A percentile compares a stretch with the other conserved stretches of the same genome.
These are phyloP conservation scores for Rubus parviflorus DNA, from an alignment of 306 rosid genomes.

Conservation along the genomic window DNA sequence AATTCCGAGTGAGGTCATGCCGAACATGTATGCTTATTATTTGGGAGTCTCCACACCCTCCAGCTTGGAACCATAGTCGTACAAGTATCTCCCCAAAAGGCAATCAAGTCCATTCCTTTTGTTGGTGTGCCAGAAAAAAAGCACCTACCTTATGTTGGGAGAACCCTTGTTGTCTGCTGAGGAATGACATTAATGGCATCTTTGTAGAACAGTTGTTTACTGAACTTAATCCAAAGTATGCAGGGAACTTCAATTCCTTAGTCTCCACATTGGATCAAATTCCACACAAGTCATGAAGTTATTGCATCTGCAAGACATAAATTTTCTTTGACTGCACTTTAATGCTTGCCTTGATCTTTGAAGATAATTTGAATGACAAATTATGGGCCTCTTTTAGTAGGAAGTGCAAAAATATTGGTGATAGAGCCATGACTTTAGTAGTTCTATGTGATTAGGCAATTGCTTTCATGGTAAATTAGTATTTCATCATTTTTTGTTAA, in stretches of 20 bases:
- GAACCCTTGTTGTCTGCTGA: neutral
- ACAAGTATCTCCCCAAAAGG: too few species aligned
- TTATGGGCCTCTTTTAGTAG: neutral
- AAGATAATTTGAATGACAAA: neutral
- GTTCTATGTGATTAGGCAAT: neutral
- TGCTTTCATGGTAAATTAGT: neutral
- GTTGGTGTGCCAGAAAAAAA: too few species aligned
- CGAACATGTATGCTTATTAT: too few species aligned
- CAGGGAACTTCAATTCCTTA: neutral
- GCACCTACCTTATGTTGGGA: neutral
- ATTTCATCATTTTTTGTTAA: neutral
- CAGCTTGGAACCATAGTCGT: too few species aligned
- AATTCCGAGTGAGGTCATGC: too few species aligned
- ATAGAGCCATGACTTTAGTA: neutral
- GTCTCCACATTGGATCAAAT: neutral
- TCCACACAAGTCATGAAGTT: neutral
- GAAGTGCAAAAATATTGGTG: neutral
- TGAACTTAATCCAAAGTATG: neutral
- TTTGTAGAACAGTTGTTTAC: neutral
- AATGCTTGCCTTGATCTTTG: neutral
- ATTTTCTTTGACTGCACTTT: neutral
- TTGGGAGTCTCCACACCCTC: too few species aligned
- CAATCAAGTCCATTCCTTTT: too few species aligned
- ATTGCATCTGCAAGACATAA: neutral
- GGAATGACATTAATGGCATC: neutral